phyloP scores from a whole-genome alignment of 805 yeast genomes.

The Starmerella vitae region DNA sequence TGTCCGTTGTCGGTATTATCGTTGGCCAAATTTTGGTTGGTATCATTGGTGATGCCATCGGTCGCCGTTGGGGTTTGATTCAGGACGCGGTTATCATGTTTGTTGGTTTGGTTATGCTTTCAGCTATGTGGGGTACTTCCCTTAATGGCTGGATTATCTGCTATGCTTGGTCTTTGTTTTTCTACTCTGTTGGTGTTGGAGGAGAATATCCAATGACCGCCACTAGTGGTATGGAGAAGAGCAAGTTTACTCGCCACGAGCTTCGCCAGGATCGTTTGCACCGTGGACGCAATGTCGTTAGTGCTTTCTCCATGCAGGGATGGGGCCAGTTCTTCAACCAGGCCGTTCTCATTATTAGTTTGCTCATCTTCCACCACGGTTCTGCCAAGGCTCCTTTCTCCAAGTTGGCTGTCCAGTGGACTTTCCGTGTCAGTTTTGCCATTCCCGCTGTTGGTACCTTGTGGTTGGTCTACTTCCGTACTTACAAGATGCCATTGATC shows the following conservation, averaged over 20 bases:
- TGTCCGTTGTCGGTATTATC: constrained; percentile 37
- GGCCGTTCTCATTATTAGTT: constrained; percentile 21
- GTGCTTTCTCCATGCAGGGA: constrained; percentile 28
- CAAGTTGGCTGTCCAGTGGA: constrained; percentile 29
- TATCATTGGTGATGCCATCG: constrained; percentile 42
- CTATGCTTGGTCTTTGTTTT: constrained; percentile 36
- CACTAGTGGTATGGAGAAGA: constrained; percentile 48
- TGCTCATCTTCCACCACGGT: constrained; percentile 26
- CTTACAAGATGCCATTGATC: constrained; percentile 28
- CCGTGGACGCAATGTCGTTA: constrained; percentile 30
- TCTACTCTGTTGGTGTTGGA: constrained; percentile 42
- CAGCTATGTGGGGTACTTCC: constrained; percentile 44
- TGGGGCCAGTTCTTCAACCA: constrained; percentile 28
- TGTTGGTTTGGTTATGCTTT: constrained; percentile 43
- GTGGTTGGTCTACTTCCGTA: constrained; percentile 30
- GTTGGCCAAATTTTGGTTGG: constrained; percentile 51
- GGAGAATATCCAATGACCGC: constrained; percentile 58
- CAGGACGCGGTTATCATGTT: constrained; percentile 46
- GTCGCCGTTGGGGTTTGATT: constrained; percentile 48
- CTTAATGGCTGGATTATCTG: constrained; percentile 46
- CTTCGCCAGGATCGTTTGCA: constrained; percentile 28
- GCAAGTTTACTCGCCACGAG: constrained; percentile 27
- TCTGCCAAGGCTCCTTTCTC: constrained; percentile 22
- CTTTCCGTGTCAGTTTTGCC: constrained; percentile 29
- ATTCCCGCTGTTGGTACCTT: constrained; percentile 30